phyloP scores from a whole-genome alignment of 495 filamentous ascomycete genomes.

The Hyaloscypha hepaticicola region DNA sequence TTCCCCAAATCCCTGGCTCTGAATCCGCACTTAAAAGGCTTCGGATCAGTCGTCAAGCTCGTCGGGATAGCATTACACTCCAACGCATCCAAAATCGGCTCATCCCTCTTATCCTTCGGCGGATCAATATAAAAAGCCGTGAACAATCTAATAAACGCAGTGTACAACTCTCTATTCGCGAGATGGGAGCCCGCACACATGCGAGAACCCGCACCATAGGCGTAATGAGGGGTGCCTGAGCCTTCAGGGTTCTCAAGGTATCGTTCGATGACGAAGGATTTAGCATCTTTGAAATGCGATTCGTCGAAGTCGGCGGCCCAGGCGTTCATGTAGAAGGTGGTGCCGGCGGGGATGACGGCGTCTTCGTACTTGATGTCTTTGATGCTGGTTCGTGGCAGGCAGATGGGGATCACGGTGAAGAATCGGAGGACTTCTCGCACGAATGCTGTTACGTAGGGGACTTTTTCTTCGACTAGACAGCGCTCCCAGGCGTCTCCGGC shows the following conservation, averaged over 20 bases:
- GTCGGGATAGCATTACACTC: conserved; percentile 63
- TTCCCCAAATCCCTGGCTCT: conserved; percentile 44
- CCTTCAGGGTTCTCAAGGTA: conserved; percentile 58
- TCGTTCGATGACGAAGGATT: conserved; percentile 61
- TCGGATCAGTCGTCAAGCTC: conserved; percentile 67
- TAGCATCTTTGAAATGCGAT: conserved; percentile 59
- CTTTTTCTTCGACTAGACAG: conserved; percentile 66
- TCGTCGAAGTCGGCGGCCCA: conserved; percentile 70
- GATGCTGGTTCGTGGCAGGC: conserved; percentile 62
- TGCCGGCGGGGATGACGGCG: conserved; percentile 60
- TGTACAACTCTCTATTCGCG: conserved; percentile 66
- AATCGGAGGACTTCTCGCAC: conserved; percentile 69
- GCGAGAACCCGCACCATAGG: conserved; percentile 66
- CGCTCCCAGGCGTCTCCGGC: conserved; percentile 63
- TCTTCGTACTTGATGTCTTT: conserved; percentile 63
- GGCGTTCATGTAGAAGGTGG: conserved; percentile 70
- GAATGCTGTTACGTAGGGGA: conserved; percentile 67
- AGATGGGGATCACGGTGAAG: conserved; percentile 74
- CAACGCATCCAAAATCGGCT: conserved; percentile 57
- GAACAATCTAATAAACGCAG: conserved; percentile 66
- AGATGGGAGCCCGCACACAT: conserved; percentile 74
- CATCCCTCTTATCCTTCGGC: conserved; percentile 39
- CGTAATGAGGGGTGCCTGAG: conserved; percentile 66
- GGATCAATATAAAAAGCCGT: conserved; percentile 53
- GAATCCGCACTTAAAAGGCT: conserved; percentile 64